Evolutionary conservation across 768 basidiomycete species (phyloP), one percentile per base, ranked within the genome.

Genomic region (Filobasidium floriforme): DNA sequence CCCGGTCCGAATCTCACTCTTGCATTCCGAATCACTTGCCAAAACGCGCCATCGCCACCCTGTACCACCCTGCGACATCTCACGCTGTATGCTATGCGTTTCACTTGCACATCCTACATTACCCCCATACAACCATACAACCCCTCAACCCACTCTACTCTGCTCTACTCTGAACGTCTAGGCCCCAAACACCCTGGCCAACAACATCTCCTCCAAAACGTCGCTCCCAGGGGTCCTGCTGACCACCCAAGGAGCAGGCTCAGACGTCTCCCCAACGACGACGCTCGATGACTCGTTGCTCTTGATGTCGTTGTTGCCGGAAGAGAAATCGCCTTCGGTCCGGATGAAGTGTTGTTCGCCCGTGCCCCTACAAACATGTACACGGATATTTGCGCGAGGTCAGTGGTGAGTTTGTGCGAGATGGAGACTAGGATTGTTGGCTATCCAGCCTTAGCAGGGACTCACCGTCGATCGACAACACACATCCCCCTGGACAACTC

Each of bases 401-500:
- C 4, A 44, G 43, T 44, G 19, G 19, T 19, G 43, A 44, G 19
- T 44, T 10, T 44, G 43, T 44, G 10, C 10, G 43, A 44, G n/a
- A n/a, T n/a, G n/a, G n/a, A n/a, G n/a, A n/a, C n/a, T n/a, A n/a
- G n/a, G n/a, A n/a, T n/a, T n/a, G n/a, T n/a, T n/a, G n/a, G n/a
- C n/a, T n/a, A n/a, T n/a, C n/a, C n/a, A n/a, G n/a, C n/a, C n/a
- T n/a, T 26, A 12, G 49, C 18, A 32, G 41, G 26, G 18, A 41
- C 63, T 10, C 82, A 82, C 51, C 91, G 82, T 68, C 88, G 81
- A 76, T 94, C 91, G 12, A 89, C 84, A 0, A 93, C 88, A 68
- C 91, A 82, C 89, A 92, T 91, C 12, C 91, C 90, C 37, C 89
- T 83, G 7, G 90, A 92, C 22, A 88, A 73, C 75, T 92, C 90